A percentile compares a stretch with the other conserved stretches of the same genome.
phyloP scores from a whole-genome alignment of 2,329 filamentous ascomycete genomes.

The Ophiostoma ips region DNA sequence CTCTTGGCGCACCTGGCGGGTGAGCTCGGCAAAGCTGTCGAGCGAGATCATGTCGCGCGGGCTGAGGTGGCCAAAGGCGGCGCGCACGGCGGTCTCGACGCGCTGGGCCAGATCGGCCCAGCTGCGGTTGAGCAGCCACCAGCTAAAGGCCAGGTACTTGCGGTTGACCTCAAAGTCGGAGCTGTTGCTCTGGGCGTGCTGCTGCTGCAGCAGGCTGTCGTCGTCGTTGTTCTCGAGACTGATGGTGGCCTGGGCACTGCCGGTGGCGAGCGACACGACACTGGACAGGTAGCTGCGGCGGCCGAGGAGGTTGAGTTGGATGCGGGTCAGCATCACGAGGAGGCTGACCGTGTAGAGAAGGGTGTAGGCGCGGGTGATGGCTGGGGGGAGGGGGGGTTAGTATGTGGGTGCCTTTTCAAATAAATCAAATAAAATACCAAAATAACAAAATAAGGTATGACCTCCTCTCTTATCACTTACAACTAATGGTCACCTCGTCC shows the following conservation, averaged over 20 bases:
- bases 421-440: no score
- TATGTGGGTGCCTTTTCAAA: not conserved
- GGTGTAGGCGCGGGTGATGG: constrained; percentile 81
- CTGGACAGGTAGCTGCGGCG: constrained; percentile 91
- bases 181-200: constrained; percentile 60
- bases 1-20: constrained; percentile 68
- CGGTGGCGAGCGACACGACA: constrained; percentile 79
- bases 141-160: constrained; percentile 89
- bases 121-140: constrained; percentile 90
- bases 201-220: constrained; percentile 32
- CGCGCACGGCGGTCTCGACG: constrained; percentile 73
- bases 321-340: constrained; percentile 79
- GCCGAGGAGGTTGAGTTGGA: constrained; percentile 93
- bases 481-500: constrained; percentile 94
- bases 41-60: constrained; percentile 79
- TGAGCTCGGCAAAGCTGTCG: constrained; percentile 64
- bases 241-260: constrained; percentile 60
- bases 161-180: constrained; percentile 86
- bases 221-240: constrained; percentile 89
- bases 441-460: no score
- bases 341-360: constrained; percentile 83
- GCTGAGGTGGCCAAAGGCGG: constrained; percentile 79
- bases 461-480: constrained; percentile 34
- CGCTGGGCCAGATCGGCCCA: constrained; percentile 71
- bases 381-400: constrained; percentile 27